Conservation (phyloP, 768 basidiomycete genomes). For the Hygrocybe coccinea region DNA sequence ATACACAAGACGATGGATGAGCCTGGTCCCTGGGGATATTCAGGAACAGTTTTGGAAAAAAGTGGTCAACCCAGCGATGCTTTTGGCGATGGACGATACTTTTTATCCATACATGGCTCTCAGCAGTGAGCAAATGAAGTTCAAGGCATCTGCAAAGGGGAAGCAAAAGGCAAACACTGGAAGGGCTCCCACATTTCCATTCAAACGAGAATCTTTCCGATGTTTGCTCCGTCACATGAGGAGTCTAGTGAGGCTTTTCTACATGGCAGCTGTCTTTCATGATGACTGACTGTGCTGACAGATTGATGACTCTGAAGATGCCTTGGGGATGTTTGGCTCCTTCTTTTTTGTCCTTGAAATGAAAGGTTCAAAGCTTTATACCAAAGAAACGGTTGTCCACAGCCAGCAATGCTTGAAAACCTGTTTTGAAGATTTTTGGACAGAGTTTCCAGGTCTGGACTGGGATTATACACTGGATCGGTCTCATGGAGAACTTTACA, state of each 20-base stretch:
- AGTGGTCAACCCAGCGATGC: not conserved
- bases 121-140: not conserved
- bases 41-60: not conserved
- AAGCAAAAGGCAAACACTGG: not conserved
- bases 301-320: not conserved
- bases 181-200: slow-evolving; percentile 4
- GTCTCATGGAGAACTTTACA: slow-evolving; percentile 10
- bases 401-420: not conserved
- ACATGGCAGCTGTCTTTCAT: not conserved
- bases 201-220: slow-evolving; percentile 1
- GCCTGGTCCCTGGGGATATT: not conserved
- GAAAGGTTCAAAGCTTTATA: slow-evolving; percentile 14
- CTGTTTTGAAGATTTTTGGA: not conserved
- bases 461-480: slow-evolving; percentile 16
- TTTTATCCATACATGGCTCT: not conserved
- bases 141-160: not conserved
- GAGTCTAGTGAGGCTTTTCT: not conserved
- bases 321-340: slow-evolving; percentile 14
- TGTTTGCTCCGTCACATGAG: slow-evolving; percentile 1
- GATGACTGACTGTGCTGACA: not conserved
- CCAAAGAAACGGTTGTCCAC: not conserved
- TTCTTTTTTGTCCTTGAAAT: slow-evolving; percentile 17
- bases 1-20: not conserved
- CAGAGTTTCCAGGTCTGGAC: slow-evolving; percentile 10
- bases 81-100: not conserved